Conservation (phyloP, 257 asterid genomes). For the Forsythia suspensa region DNA sequence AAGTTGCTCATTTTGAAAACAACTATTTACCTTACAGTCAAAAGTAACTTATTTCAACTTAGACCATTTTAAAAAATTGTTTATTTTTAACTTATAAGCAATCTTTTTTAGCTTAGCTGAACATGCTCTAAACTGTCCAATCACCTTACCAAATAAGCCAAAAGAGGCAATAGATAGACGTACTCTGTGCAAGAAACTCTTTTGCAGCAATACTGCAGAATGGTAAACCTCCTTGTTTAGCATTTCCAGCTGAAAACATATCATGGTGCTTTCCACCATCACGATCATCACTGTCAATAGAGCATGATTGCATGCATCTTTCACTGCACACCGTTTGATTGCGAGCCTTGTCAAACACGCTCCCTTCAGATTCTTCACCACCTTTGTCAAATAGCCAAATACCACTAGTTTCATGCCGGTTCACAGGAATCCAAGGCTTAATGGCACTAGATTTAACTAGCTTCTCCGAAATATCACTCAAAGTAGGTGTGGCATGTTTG, state of each 20-base stretch:
- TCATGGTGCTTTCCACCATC: conserved; percentile 15
- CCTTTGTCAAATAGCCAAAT: conserved; percentile 16
- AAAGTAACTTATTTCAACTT: too few relatives aligned
- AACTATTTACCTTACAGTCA: too few relatives aligned
- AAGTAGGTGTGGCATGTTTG: conserved; percentile 19
- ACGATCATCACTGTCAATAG: conserved; percentile 9
- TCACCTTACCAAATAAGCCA: too few relatives aligned
- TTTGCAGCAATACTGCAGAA: conserved; percentile 44
- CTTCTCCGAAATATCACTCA: conserved; percentile 21
- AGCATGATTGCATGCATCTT: conserved; percentile 29
- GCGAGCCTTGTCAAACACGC: conserved; percentile 23
- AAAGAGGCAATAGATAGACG: conserved; percentile 11
- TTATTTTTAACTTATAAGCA: too few relatives aligned
- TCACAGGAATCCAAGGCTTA: conserved; percentile 35
- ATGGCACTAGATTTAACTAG: conserved; percentile 17
- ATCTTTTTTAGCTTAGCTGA: too few relatives aligned
- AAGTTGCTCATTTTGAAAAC: too few relatives aligned
- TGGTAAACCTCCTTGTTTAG: conserved; percentile 22
- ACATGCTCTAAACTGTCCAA: too few relatives aligned
- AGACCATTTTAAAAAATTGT: too few relatives aligned
- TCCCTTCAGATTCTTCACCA: conserved; percentile 21
- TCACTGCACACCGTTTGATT: conserved; percentile 25
- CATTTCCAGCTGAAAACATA: conserved; percentile 19
- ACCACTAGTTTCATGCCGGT: conserved; percentile 23
- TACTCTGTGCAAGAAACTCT: conserved; percentile 60